Evolutionary conservation across 768 basidiomycete species (phyloP).

Genomic region (Suillus spraguei): DNA sequence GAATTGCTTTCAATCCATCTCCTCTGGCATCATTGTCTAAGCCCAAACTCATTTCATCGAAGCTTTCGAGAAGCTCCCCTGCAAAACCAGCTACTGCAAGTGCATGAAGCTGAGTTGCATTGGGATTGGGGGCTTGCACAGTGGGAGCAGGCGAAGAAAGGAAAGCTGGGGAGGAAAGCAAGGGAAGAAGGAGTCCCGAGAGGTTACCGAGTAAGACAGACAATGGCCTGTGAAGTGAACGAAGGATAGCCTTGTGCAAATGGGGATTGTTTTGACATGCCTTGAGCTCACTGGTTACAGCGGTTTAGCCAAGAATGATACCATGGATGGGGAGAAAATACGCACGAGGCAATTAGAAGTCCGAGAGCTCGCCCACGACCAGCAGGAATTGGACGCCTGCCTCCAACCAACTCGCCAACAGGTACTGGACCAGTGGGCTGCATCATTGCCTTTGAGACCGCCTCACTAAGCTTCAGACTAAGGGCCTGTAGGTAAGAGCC

Average conservation of each 20-base stretch:
- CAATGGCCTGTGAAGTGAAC: constrained; percentile 74
- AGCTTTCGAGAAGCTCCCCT: constrained; percentile 70
- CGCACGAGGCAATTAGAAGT: constrained; percentile 70
- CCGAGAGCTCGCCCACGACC: constrained; percentile 74
- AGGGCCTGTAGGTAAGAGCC: constrained; percentile 81
- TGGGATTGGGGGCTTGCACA: constrained; percentile 52
- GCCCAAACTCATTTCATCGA: constrained; percentile 68
- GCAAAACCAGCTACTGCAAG: constrained; percentile 69
- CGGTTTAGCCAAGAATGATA: constrained; percentile 16
- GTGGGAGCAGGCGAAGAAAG: constrained; percentile 52
- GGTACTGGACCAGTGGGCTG: constrained; percentile 60
- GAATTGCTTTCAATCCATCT: constrained; percentile 68
- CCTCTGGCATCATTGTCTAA: constrained; percentile 60
- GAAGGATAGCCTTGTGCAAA: constrained; percentile 67
- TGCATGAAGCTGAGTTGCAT: constrained; percentile 72
- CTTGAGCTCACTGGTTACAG: constrained; percentile 60
- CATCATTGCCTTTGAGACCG: constrained; percentile 73
- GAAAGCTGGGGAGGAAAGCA: constrained; percentile 68
- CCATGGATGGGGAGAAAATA: constrained; percentile 21
- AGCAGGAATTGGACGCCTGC: constrained; percentile 71
- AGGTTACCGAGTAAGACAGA: constrained; percentile 74
- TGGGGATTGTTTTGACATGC: constrained; percentile 64
- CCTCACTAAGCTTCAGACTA: constrained; percentile 77
- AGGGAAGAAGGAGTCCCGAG: constrained; percentile 65
- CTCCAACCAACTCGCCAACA: constrained; percentile 56